Base-by-base conservation (phyloP, 805 yeast genomes). In the Wickerhamiella australiensis region DNA sequence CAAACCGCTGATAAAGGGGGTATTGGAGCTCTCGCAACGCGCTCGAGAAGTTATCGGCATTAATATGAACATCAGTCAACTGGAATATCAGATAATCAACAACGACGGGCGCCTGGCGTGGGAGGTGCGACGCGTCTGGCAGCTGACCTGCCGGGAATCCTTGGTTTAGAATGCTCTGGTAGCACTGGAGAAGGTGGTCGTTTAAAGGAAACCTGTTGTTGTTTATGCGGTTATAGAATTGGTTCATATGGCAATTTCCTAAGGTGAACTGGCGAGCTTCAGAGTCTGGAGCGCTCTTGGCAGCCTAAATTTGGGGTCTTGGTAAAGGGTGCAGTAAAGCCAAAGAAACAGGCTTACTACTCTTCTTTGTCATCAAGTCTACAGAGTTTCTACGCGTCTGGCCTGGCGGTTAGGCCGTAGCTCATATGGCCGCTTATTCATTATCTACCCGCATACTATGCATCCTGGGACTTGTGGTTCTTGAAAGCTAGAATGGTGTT, bases 401-500 rank as follows among this genome's bases (percentile, higher is more conserved):
- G n/a, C n/a, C n/a, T n/a, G n/a, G n/a, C n/a, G n/a, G n/a, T n/a
- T n/a, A n/a, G n/a, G n/a, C n/a, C n/a, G n/a, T n/a, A n/a, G n/a
- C n/a, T n/a, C n/a, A n/a, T n/a, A n/a, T n/a, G n/a, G n/a, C n/a
- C n/a, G n/a, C 33, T 29, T 29, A 29, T 11, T 29, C 33, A 29
- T 29, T n/a, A 29, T 11, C 33, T 29, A 11, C n/a, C 38, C 20
- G 38, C 38, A 17, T 11, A 15, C 38, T 18, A 22, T 38, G 42
- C 25, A 20, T 22, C 27, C 26, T 38, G 27, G 17, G 41, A 20
- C 23, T 21, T 38, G 42, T 20, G 42, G 26, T 83, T 86, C 50
- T 71, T 70, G 55, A 68, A 69, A 56, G 90, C 82, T 55, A 88
- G 62, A 60, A 73, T 85, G 23, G 90, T 77, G 62, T 87, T 87